These are phyloP conservation scores for Gynostemma pentaphyllum DNA, from an alignment of 306 rosid species.

Conservation along the genomic window DNA sequence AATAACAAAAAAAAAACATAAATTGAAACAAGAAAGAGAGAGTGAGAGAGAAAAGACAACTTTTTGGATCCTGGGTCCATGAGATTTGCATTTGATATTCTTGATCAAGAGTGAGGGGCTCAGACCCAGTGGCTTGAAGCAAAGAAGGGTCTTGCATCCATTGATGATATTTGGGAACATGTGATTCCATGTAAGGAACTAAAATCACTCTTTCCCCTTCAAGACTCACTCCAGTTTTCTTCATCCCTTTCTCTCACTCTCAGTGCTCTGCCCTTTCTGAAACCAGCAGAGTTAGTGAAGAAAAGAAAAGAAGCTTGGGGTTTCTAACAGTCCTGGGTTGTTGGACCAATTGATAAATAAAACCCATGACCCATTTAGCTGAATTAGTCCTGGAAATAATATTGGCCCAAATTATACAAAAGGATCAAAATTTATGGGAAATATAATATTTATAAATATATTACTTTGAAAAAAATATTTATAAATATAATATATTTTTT, in stretches of 20 bases:
- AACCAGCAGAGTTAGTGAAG: no score
- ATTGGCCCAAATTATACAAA: no score
- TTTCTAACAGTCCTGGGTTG: no score
- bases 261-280: not conserved
- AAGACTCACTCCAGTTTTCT: constrained; percentile 39
- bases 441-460: no score
- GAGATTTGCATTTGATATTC: constrained; percentile 85
- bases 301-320: no score
- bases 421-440: no score
- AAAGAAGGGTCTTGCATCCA: constrained; percentile 85
- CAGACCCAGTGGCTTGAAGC: constrained; percentile 81
- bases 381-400: no score
- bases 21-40: not conserved
- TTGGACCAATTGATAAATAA: no score
- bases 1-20: not conserved
- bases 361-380: no score
- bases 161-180: constrained; percentile 65
- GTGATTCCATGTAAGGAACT: constrained; percentile 74
- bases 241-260: constrained; percentile 12
- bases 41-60: constrained; percentile 29
- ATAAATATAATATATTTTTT: no score
- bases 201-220: constrained; percentile 59
- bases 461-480: no score
- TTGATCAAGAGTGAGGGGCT: constrained; percentile 69
- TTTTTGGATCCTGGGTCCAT: constrained; percentile 70